These are phyloP conservation scores for Colletotrichum australisinense DNA, from an alignment of 2,329 filamentous ascomycete species.

Conservation along the genomic window DNA sequence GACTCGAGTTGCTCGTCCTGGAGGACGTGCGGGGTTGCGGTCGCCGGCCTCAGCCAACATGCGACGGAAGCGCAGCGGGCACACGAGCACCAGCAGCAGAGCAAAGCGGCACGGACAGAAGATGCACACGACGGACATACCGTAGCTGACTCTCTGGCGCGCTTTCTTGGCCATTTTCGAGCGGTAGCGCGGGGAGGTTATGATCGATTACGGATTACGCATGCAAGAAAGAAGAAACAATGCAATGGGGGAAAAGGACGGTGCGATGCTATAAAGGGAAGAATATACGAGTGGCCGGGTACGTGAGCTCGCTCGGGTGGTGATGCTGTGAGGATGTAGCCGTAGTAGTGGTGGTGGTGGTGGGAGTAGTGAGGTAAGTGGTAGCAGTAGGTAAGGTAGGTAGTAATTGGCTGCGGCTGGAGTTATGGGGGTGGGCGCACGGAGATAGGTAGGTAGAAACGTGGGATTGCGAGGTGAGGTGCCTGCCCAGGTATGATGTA, in stretches of 20 bases:
- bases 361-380: neutral
- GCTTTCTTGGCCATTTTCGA: constrained; percentile 72
- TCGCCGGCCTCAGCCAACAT: constrained; percentile 6
- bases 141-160: constrained; percentile 78
- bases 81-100: constrained; percentile 5
- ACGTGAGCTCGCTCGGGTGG: neutral
- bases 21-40: constrained; percentile 26
- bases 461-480: neutral
- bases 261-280: neutral
- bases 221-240: constrained; percentile 18
- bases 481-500: constrained; percentile 11
- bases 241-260: neutral
- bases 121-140: constrained; percentile 52
- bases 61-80: constrained; percentile 12
- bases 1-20: neutral
- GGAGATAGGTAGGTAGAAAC: neutral
- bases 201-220: constrained; percentile 27
- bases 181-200: constrained; percentile 23
- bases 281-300: neutral
- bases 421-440: neutral
- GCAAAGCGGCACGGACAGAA: neutral
- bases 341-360: neutral
- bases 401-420: neutral
- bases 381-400: neutral
- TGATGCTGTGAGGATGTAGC: constrained; percentile 20